Evolutionary conservation across 169 alveolate genomes (phyloP), one percentile per base, ranked within the genome.

Genomic region (Eimeria falciformis): DNA sequence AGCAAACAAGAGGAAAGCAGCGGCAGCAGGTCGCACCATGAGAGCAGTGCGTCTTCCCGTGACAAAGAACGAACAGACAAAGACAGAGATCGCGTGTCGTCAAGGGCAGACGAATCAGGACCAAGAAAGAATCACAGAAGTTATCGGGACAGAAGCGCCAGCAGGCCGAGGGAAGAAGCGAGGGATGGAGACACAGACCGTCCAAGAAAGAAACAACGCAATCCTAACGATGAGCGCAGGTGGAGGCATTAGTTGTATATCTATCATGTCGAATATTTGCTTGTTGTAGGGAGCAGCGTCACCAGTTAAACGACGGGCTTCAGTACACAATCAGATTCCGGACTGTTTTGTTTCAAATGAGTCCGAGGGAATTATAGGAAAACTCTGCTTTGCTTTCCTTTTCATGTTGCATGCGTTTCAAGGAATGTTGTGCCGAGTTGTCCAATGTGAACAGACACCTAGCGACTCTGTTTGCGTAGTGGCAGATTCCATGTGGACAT

Each of bases 21-120:
- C 82, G 40, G 82, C 55, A 71, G 82, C 82, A 71, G 82, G 56
- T 33, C 18, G 82, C 82, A 71, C 46, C 50, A 71, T 25, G n/a
- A 71, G 58, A 14, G 33, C 71, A 58, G 71, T 21, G 71, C 71
- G 21, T 50, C 58, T 50, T 14, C 5, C 77, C 3, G 82, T 4
- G 82, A 71, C n/a, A 71, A 23, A 33, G 82, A 71, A 37, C 18
- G 55, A 2, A 71, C 58, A 7, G 82, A 71, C 4, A 71, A 55
- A 40, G 82, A 71, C 23, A 29, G 78, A 37, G 82, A 71, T 12
- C 29, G 62, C 7, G 62, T 50, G 62, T 50, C 62, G 7, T 50
- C 25, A 37, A 21, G 17, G 40, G n/a, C 40, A 33, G 82, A 71
- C 3, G 23, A 37, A 14, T 3, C 5, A 17, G 40, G 82, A 17